Evolutionary conservation across 176 grass and related monocot genomes (phyloP).

Genomic region (Eleusine coracana): DNA sequence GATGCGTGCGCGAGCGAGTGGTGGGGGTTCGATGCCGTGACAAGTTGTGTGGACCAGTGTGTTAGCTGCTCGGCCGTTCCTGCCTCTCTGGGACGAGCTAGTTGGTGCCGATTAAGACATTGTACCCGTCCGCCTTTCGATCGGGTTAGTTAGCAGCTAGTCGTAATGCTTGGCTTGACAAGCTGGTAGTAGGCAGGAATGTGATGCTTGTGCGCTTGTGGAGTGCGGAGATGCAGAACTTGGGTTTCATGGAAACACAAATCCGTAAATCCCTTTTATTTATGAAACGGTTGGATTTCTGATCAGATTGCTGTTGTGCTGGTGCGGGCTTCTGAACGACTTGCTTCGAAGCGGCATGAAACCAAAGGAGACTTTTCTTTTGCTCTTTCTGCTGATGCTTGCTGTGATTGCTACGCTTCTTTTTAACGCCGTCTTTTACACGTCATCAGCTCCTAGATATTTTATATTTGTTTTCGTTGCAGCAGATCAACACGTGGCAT

Average conservation of each 20-base stretch:
- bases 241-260: neutral
- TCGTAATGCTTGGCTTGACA: slow-evolving; percentile 22
- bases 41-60: neutral
- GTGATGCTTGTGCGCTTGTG: no score
- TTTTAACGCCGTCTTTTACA: neutral
- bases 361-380: neutral
- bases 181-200: slow-evolving; percentile 2
- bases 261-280: neutral
- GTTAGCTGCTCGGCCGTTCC: slow-evolving; percentile 21
- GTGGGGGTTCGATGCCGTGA: slow-evolving; percentile 11
- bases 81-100: slow-evolving; percentile 13
- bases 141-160: neutral
- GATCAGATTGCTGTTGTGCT: neutral
- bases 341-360: neutral
- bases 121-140: slow-evolving; percentile 9
- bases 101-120: slow-evolving; percentile 5
- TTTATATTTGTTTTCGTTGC: neutral
- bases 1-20: slow-evolving; percentile 4
- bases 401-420: neutral
- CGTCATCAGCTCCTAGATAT: neutral
- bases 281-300: slow-evolving; percentile 22
- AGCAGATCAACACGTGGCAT: slow-evolving; percentile 20
- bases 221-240: neutral
- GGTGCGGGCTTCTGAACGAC: neutral
- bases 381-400: neutral